Evolutionary conservation across 192 early-diverging fungal species (phyloP).

Genomic region (Coemansia sp.): DNA sequence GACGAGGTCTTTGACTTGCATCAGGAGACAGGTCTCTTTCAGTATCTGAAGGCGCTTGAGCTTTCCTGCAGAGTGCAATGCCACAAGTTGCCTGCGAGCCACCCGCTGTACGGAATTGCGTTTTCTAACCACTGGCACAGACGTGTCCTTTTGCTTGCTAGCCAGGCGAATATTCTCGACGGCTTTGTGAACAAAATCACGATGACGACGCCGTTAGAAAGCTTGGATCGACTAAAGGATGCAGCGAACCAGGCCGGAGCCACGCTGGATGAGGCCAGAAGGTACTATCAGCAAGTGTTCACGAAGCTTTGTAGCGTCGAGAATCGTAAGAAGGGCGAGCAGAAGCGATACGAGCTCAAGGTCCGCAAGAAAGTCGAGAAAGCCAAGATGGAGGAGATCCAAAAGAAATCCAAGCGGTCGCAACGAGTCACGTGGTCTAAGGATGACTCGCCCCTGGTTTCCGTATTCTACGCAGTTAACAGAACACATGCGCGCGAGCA

Average conservation of each 20-base stretch:
- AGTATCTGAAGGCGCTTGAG: slow-evolving; percentile 28
- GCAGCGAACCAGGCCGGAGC: slow-evolving; percentile 27
- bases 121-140: slow-evolving; percentile 17
- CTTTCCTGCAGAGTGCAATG: slow-evolving; percentile 3
- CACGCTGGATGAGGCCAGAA: slow-evolving; percentile 22
- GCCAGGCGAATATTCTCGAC: slow-evolving; percentile 14
- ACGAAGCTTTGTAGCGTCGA: not conserved
- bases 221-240: slow-evolving; percentile 2
- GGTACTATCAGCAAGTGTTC: slow-evolving; percentile 26
- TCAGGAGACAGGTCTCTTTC: slow-evolving; percentile 3
- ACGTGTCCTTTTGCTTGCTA: not conserved
- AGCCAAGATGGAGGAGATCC: not conserved
- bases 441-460: slow-evolving; percentile 11
- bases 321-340: not conserved
- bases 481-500: slow-evolving; percentile 26
- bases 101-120: slow-evolving; percentile 31
- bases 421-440: slow-evolving; percentile 19
- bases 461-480: slow-evolving; percentile 20
- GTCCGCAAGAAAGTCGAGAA: slow-evolving; percentile 8
- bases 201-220: slow-evolving; percentile 18
- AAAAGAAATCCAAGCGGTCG: not conserved
- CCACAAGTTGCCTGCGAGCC: slow-evolving; percentile 1
- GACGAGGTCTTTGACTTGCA: slow-evolving; percentile 24
- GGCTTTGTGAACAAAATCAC: slow-evolving; percentile 9
- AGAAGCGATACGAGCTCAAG: not conserved